Conservation (phyloP, 2,329 filamentous ascomycete species). For the Balansia obtecta region DNA sequence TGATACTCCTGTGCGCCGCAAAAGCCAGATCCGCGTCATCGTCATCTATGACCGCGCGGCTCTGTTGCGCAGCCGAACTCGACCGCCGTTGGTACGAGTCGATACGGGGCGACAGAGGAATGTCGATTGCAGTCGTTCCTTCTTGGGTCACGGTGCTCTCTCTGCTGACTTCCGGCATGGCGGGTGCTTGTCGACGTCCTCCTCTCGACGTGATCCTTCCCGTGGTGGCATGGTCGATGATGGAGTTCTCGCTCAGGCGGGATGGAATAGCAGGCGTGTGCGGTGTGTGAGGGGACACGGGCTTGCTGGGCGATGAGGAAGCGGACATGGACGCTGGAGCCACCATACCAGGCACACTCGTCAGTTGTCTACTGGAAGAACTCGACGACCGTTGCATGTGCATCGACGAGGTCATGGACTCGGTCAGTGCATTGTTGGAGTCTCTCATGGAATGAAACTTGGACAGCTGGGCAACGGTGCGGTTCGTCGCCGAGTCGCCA, state of each 20-base stretch:
- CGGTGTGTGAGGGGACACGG: constrained; percentile 78
- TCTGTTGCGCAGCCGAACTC: constrained; percentile 56
- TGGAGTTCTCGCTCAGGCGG: constrained; percentile 81
- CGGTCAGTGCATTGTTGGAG: constrained; percentile 76
- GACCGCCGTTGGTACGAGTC: constrained; percentile 46
- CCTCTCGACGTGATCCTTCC: constrained; percentile 19
- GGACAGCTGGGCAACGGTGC: constrained; percentile 66
- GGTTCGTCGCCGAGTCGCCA: constrained; percentile 58
- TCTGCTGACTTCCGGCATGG: constrained; percentile 20
- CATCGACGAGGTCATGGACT: constrained; percentile 85
- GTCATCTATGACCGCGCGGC: constrained; percentile 39
- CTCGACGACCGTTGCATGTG: constrained; percentile 73
- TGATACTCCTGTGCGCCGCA: constrained; percentile 52
- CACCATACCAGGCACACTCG: constrained; percentile 50
- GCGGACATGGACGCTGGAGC: constrained; percentile 69
- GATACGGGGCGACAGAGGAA: constrained; percentile 56
- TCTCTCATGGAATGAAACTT: constrained; percentile 85
- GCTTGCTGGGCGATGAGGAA: constrained; percentile 82
- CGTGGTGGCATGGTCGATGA: constrained; percentile 29
- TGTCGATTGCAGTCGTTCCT: constrained; percentile 57
- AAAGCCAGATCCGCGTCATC: constrained; percentile 50
- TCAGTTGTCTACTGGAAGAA: constrained; percentile 51
- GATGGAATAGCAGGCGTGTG: constrained; percentile 92
- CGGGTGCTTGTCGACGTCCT: constrained; percentile 13
- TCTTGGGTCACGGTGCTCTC: constrained; percentile 31